These are phyloP conservation scores for Tephrocybe rancida DNA, from an alignment of 768 basidiomycete species.

Conservation along the genomic window DNA sequence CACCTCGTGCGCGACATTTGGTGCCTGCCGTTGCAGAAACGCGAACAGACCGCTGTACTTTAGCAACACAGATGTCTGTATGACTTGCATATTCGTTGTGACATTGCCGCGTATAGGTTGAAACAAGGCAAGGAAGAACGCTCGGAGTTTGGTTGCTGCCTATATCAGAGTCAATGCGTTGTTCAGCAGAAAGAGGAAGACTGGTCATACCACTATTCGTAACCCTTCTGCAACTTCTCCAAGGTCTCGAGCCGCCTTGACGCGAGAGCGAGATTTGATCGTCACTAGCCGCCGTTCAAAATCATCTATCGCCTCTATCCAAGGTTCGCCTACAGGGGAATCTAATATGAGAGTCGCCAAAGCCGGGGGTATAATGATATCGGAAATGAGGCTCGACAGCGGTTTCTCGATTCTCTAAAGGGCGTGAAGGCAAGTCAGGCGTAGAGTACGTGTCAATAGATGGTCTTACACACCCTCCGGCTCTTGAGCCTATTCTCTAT, in stretches of 20 bases:
- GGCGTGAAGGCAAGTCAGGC: not conserved
- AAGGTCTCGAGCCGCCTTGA: constrained; percentile 85
- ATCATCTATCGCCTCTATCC: constrained; percentile 81
- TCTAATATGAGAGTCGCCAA: constrained; percentile 82
- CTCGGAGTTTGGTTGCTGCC: constrained; percentile 89
- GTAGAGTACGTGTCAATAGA: not conserved
- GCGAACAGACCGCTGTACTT: constrained; percentile 82
- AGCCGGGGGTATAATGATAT: constrained; percentile 81
- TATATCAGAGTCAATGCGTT: constrained; percentile 28
- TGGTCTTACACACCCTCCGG: constrained; percentile 61
- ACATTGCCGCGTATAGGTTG: constrained; percentile 82
- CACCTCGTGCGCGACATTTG: constrained; percentile 81
- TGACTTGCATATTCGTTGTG: constrained; percentile 89
- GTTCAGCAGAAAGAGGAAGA: not conserved
- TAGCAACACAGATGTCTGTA: constrained; percentile 85
- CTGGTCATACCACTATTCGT: constrained; percentile 74
- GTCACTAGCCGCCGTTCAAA: constrained; percentile 76
- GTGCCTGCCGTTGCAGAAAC: constrained; percentile 84
- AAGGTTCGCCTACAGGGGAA: constrained; percentile 82
- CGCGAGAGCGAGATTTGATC: constrained; percentile 72
- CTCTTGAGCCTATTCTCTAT: constrained; percentile 88
- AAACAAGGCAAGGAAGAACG: constrained; percentile 82
- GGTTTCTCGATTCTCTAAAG: constrained; percentile 86
- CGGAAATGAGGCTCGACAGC: constrained; percentile 75
- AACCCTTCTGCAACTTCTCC: constrained; percentile 85